Percentiles rank a stretch among this genome's conserved stretches.
Evolutionary conservation across 306 rosid species (phyloP).

Genomic region (Calophaca sinica): DNA sequence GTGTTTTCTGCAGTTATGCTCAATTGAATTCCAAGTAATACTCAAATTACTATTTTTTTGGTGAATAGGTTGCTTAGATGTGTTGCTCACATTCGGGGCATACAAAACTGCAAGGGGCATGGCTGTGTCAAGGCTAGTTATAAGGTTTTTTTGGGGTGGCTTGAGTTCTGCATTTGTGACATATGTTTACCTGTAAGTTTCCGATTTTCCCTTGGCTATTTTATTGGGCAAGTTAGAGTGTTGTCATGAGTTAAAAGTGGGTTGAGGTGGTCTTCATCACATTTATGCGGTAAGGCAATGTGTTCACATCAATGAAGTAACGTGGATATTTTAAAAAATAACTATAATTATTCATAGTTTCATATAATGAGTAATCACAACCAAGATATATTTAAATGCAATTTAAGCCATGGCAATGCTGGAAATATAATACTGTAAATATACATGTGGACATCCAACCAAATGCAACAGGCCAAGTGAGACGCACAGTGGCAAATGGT

Average conservation of each 20-base stretch:
- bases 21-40: slow-evolving; percentile 26
- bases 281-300: slow-evolving; percentile 9
- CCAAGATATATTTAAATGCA: slow-evolving; percentile 12
- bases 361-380: background rate
- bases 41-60: slow-evolving; percentile 38
- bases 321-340: slow-evolving; percentile 17
- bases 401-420: background rate
- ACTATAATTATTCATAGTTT: background rate
- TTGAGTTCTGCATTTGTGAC: slow-evolving; percentile 75
- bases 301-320: background rate
- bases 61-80: slow-evolving; percentile 76
- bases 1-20: slow-evolving; percentile 40
- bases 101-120: slow-evolving; percentile 92
- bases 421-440: background rate
- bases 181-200: slow-evolving; percentile 82
- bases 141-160: slow-evolving; percentile 94
- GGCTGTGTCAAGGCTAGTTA: slow-evolving; percentile 95
- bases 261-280: slow-evolving; percentile 10
- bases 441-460: background rate
- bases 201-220: slow-evolving; percentile 12
- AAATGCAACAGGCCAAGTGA: slow-evolving; percentile 24
- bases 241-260: slow-evolving; percentile 2
- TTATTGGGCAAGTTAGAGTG: slow-evolving; percentile 14
- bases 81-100: slow-evolving; percentile 94
- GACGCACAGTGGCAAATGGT: slow-evolving; percentile 11